Conservation (phyloP, 2,329 filamentous ascomycete genomes). For the Colletotrichum australisinense region DNA sequence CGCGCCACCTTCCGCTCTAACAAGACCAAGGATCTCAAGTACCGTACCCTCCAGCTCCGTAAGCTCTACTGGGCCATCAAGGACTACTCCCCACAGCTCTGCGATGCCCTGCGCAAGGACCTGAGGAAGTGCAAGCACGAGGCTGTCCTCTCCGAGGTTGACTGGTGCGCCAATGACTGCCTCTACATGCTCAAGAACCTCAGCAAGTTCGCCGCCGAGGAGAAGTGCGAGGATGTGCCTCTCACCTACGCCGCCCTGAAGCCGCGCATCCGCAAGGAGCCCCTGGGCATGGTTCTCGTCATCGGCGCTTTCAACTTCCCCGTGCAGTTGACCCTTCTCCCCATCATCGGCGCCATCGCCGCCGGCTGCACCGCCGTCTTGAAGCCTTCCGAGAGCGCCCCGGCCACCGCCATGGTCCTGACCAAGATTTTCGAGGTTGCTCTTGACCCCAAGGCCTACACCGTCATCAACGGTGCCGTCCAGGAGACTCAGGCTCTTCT, state of each 20-base stretch:
- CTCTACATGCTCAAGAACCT: constrained; percentile 82
- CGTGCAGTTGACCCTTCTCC: constrained; percentile 81
- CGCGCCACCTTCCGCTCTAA: constrained; percentile 80
- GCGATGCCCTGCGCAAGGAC: constrained; percentile 82
- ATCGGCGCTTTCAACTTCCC: constrained; percentile 98
- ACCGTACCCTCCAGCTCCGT: constrained; percentile 85
- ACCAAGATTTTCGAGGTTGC: constrained; percentile 80
- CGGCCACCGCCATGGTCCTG: constrained; percentile 80
- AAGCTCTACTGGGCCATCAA: constrained; percentile 94
- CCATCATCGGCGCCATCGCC: constrained; percentile 89
- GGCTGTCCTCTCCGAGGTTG: constrained; percentile 77
- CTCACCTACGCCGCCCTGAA: constrained; percentile 75
- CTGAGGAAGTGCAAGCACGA: constrained; percentile 84
- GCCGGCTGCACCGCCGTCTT: constrained; percentile 90
- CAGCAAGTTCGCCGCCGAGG: constrained; percentile 85
- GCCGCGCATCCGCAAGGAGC: constrained; percentile 86
- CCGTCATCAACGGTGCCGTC: constrained; percentile 82
- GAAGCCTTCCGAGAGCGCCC: constrained; percentile 89
- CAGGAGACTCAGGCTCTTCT: constrained; percentile 85
- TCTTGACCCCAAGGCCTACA: constrained; percentile 82
- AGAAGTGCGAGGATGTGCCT: constrained; percentile 77
- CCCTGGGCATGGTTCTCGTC: constrained; percentile 83
- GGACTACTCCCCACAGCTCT: constrained; percentile 79
- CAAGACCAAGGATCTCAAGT: constrained; percentile 85
- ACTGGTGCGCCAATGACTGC: constrained; percentile 85